Evolutionary conservation across 1,284 basidiomycete genomes (phyloP).

Genomic region (Cutaneotrichosporon dermatis): DNA sequence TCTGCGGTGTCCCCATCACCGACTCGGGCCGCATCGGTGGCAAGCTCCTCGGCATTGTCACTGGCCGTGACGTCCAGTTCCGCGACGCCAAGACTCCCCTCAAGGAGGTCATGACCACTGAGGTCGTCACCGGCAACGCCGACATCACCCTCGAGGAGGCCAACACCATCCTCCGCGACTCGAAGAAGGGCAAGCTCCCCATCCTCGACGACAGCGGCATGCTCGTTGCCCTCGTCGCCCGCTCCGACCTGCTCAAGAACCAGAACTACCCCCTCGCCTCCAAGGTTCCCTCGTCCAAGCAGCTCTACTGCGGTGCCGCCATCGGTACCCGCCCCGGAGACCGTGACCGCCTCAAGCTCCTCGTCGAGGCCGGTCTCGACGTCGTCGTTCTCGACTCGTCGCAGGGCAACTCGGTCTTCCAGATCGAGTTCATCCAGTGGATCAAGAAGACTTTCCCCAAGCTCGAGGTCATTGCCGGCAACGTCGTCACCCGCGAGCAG

Average conservation of each 20-base stretch:
- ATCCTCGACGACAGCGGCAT: conserved; percentile 72
- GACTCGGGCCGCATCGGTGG: conserved; percentile 82
- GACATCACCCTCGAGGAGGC: conserved; percentile 88
- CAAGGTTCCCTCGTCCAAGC: conserved; percentile 87
- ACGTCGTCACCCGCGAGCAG: conserved; percentile 97
- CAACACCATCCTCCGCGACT: conserved; percentile 90
- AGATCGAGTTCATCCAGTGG: conserved; percentile 92
- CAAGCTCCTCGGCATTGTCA: conserved; percentile 94
- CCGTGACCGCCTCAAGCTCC: conserved; percentile 73
- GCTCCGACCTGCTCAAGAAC: conserved; percentile 96
- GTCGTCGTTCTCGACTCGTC: conserved; percentile 94
- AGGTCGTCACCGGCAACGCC: conserved; percentile 72
- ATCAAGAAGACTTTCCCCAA: conserved; percentile 81
- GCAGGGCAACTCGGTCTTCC: conserved; percentile 92
- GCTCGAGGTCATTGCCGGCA: conserved; percentile 91
- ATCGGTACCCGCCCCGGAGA: conserved; percentile 90
- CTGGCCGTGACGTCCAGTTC: conserved; percentile 95
- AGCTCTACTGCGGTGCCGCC: conserved; percentile 95
- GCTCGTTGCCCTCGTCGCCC: conserved; percentile 82
- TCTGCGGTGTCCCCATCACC: conserved; percentile 96
- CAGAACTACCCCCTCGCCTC: conserved; percentile 94
- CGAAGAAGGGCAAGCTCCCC: conserved; percentile 96
- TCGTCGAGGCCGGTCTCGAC: conserved; percentile 92
- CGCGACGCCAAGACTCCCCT: conserved; percentile 65
- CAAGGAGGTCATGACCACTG: conserved; percentile 78